These are phyloP conservation scores for Triangularia setosa DNA, from an alignment of 2,329 filamentous ascomycete genomes.

Conservation along the genomic window DNA sequence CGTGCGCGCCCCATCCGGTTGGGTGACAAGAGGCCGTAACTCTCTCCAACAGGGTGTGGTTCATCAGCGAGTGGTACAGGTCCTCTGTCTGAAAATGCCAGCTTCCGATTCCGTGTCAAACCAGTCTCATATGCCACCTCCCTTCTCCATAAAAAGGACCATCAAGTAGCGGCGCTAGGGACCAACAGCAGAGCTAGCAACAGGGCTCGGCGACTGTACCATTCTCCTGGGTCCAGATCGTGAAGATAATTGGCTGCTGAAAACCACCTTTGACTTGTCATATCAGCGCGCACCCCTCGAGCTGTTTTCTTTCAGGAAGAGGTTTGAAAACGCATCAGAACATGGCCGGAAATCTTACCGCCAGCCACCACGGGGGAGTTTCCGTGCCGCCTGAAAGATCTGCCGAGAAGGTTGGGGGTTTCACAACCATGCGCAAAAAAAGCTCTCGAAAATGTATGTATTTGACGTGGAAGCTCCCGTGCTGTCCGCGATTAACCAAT, in stretches of 20 bases:
- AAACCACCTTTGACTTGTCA: not conserved
- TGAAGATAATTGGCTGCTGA: not conserved
- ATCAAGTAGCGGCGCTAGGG: not conserved
- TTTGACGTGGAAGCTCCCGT: too few species aligned
- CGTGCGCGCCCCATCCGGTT: not conserved
- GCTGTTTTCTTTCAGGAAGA: not conserved
- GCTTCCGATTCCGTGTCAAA: not conserved
- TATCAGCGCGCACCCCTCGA: not conserved
- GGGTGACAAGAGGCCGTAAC: not conserved
- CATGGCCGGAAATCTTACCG: not conserved
- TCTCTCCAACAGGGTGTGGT: not conserved
- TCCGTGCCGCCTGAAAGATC: not conserved
- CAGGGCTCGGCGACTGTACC: conserved; percentile 6
- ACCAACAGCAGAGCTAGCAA: conserved; percentile 1
- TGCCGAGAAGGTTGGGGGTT: not conserved
- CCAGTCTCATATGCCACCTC: not conserved
- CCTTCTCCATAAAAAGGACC: not conserved
- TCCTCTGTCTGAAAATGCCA: not conserved
- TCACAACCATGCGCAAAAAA: not conserved
- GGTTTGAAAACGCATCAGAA: not conserved
- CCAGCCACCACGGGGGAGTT: not conserved
- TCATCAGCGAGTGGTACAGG: not conserved
- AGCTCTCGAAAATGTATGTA: not conserved
- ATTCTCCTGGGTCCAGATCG: not conserved
- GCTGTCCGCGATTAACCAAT: not conserved